Evolutionary conservation across 148 eudicot species (phyloP).

Genomic region (Heliamphora exappendiculata): DNA sequence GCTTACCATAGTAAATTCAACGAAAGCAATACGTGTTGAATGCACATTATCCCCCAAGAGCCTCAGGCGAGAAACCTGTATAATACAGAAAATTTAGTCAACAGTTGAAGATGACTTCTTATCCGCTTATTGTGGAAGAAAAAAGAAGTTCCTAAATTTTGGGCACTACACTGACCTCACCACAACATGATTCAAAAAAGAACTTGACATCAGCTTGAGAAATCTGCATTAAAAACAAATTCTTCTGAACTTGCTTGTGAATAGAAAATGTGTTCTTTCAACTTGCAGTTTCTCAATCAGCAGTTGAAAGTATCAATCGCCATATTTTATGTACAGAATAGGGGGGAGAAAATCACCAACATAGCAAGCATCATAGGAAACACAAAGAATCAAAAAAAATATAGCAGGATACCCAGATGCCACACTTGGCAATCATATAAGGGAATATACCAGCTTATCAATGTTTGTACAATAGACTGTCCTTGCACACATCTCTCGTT

Average conservation of each 20-base stretch:
- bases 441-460: conserved; percentile 65
- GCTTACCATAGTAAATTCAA: conserved; percentile 71
- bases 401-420: conserved; percentile 2
- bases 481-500: conserved; percentile 90
- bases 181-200: conserved; percentile 82
- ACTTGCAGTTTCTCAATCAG: background rate
- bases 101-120: background rate
- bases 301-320: background rate
- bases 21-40: conserved; percentile 93
- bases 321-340: background rate
- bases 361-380: background rate
- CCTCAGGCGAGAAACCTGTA: conserved; percentile 91
- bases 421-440: background rate
- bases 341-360: background rate
- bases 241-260: background rate
- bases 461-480: conserved; percentile 97
- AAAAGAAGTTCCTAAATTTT: background rate
- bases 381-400: background rate
- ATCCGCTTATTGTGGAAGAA: background rate
- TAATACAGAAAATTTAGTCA: conserved; percentile 3
- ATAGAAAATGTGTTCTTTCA: background rate
- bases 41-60: conserved; percentile 89
- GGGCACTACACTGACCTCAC: conserved; percentile 50
- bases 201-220: conserved; percentile 80
- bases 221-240: conserved; percentile 38